Percentiles rank a stretch among this genome's conserved stretches.
phyloP scores from a whole-genome alignment of 768 basidiomycete genomes.

The Auricularia sp. region DNA sequence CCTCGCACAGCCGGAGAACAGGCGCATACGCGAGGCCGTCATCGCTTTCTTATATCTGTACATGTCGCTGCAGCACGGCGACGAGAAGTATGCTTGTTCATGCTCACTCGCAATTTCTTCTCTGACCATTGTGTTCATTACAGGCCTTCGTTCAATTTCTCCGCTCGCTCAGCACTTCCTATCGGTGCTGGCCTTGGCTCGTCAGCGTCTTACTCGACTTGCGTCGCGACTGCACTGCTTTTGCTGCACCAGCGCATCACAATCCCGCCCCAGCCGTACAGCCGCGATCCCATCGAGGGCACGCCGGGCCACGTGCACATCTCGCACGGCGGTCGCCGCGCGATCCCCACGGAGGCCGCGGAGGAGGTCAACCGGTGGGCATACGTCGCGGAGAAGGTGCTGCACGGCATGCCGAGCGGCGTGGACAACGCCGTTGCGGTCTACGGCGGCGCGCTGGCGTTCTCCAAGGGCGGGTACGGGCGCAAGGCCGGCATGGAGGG shows the following conservation, averaged over 20 bases:
- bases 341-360: conserved; percentile 51
- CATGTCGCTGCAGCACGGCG: conserved; percentile 57
- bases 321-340: conserved; percentile 54
- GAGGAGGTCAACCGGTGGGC: conserved; percentile 88
- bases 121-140: conserved; percentile 5
- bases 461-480: conserved; percentile 70
- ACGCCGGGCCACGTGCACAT: conserved; percentile 44
- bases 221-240: conserved; percentile 70
- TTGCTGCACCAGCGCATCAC: conserved; percentile 62
- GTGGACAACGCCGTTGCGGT: conserved; percentile 94
- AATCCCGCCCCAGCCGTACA: conserved; percentile 29
- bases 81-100: conserved; percentile 38
- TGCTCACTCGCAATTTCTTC: conserved; percentile 3
- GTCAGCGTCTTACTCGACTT: conserved; percentile 90
- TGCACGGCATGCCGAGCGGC: conserved; percentile 95
- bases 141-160: conserved; percentile 72
- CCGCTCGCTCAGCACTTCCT: conserved; percentile 79
- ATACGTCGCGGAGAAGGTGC: conserved; percentile 88
- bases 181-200: conserved; percentile 95
- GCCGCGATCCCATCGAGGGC: conserved; percentile 21
- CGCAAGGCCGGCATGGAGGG: conserved; percentile 74
- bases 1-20: conserved; percentile 16
- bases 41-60: conserved; percentile 90
- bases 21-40: conserved; percentile 35
- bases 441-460: conserved; percentile 85